Conservation (phyloP, 352 stramenopile species). For the Phytophthora lateralis region DNA sequence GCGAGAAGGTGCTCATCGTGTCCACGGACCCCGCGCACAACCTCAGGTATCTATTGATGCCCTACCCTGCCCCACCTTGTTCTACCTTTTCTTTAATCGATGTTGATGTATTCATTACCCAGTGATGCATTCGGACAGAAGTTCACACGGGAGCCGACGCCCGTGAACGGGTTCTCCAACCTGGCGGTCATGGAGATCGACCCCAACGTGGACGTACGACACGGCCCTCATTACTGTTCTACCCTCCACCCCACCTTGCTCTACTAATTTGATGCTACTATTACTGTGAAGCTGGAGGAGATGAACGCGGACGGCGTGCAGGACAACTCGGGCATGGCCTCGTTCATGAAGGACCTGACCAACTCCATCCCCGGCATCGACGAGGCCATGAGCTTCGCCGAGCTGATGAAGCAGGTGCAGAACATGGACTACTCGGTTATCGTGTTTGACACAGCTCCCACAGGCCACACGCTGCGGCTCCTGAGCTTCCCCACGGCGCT, state of each 20-base stretch:
- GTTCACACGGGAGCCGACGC: slow-evolving; percentile 97
- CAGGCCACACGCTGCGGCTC: slow-evolving; percentile 96
- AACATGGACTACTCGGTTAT: slow-evolving; percentile 98
- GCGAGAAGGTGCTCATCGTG: slow-evolving; percentile 97
- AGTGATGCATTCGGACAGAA: slow-evolving; percentile 99
- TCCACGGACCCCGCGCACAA: slow-evolving; percentile 99
- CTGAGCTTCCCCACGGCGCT: slow-evolving; percentile 98
- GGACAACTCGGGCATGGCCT: slow-evolving; percentile 90
- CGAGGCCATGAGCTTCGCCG: slow-evolving; percentile 98
- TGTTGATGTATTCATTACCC: background rate
- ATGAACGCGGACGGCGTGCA: slow-evolving; percentile 82
- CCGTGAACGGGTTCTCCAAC: slow-evolving; percentile 98
- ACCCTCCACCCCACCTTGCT: background rate
- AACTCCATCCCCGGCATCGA: slow-evolving; percentile 99
- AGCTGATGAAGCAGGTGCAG: slow-evolving; percentile 99
- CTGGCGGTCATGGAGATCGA: slow-evolving; percentile 99
- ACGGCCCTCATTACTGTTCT: slow-evolving; percentile 1
- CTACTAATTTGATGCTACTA: slow-evolving; percentile 6
- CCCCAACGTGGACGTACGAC: slow-evolving; percentile 81
- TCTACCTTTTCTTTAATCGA: slow-evolving; percentile 3
- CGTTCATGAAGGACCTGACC: slow-evolving; percentile 97
- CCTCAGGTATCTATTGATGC: slow-evolving; percentile 67
- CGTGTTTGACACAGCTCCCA: slow-evolving; percentile 98
- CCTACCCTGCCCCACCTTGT: background rate
- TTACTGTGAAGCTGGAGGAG: slow-evolving; percentile 66